Evolutionary conservation across 805 yeast species (phyloP).

Genomic region (Phaffomyces opuntiae): DNA sequence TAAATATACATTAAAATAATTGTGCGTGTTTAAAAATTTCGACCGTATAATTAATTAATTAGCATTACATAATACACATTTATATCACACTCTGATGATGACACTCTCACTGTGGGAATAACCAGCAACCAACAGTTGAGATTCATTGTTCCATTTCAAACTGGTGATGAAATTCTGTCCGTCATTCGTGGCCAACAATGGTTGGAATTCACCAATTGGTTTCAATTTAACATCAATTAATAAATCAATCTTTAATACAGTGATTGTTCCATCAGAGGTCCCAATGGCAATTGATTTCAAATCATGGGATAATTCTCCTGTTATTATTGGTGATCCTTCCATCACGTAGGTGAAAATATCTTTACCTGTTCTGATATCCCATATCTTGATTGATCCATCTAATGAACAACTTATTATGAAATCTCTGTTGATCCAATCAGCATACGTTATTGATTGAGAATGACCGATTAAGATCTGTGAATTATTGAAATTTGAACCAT

Average conservation of each 20-base stretch:
- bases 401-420: conserved; percentile 49
- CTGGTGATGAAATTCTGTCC: conserved; percentile 2
- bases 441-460: conserved; percentile 47
- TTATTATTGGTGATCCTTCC: conserved; percentile 50
- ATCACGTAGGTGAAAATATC: conserved; percentile 29
- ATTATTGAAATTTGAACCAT: conserved; percentile 50
- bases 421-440: conserved; percentile 46
- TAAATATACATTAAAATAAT: too few relatives aligned
- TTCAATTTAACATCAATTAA: conserved; percentile 11
- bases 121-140: not conserved
- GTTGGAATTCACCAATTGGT: conserved; percentile 20
- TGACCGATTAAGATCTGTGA: conserved; percentile 45
- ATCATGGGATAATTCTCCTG: conserved; percentile 46
- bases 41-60: too few relatives aligned
- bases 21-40: too few relatives aligned
- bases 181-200: conserved; percentile 5
- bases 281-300: conserved; percentile 50
- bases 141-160: conserved; percentile 3
- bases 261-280: conserved; percentile 53
- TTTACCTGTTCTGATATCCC: conserved; percentile 50
- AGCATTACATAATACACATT: not conserved
- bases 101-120: conserved; percentile 2
- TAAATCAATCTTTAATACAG: conserved; percentile 40
- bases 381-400: conserved; percentile 63
- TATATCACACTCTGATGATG: not conserved